A percentile compares a stretch with the other conserved stretches of the same genome.
phyloP scores from a whole-genome alignment of 495 filamentous ascomycete species.

The Elasticomyces elasticus region DNA sequence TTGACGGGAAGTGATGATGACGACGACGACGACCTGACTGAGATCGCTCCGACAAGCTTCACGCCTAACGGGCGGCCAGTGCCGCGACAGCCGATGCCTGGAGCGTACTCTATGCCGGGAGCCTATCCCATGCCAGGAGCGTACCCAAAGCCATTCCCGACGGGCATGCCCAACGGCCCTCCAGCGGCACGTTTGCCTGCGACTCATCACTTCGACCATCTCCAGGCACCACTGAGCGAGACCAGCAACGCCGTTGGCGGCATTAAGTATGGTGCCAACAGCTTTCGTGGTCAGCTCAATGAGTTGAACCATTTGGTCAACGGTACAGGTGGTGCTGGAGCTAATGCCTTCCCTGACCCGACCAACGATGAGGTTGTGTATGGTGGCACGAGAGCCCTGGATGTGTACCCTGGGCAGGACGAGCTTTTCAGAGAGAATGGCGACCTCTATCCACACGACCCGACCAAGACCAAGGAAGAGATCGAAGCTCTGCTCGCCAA shows the following conservation, averaged over 20 bases:
- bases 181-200: not conserved
- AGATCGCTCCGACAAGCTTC: constrained; percentile 8
- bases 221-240: constrained; percentile 1
- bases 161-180: not conserved
- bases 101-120: not conserved
- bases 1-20: constrained; percentile 20
- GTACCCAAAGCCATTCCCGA: not conserved
- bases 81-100: constrained; percentile 10
- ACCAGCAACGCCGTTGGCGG: constrained; percentile 3
- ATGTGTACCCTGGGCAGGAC: constrained; percentile 7
- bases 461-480: constrained; percentile 23
- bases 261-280: constrained; percentile 4
- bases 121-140: not conserved
- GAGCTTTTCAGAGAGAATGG: constrained; percentile 15
- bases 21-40: constrained; percentile 20
- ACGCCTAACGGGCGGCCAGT: not conserved
- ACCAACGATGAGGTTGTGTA: constrained; percentile 11
- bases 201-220: not conserved
- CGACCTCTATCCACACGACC: constrained; percentile 9
- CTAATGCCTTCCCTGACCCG: not conserved
- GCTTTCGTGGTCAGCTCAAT: not conserved
- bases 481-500: constrained; percentile 29
- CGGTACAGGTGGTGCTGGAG: constrained; percentile 3
- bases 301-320: constrained; percentile 13
- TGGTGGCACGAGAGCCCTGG: constrained; percentile 3